Evolutionary conservation across 2,329 filamentous ascomycete genomes (phyloP), one percentile per base, ranked within the genome.

Genomic region (Cercospora nicotianae): DNA sequence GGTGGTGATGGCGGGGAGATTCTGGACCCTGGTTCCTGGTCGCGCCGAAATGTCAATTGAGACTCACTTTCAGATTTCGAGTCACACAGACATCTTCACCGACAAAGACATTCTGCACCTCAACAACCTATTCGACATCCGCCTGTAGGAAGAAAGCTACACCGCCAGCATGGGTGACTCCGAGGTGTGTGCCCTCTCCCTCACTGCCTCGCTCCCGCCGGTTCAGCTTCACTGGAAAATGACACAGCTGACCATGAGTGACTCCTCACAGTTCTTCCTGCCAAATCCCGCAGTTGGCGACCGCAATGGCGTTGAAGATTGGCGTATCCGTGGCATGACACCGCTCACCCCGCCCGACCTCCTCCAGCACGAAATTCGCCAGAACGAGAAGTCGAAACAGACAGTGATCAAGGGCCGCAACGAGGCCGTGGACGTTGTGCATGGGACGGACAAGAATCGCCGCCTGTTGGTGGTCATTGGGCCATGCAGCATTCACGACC

Each of bases 401-500:
- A 88, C 87, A 5, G 88, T 90, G 39, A 80, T 89, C 55, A 77
- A 82, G 63, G 87, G 84, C 36, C 87, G 89, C 73, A 83, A 86
- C 66, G 87, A 90, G 74, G 82, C 87, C 48, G 86, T 86, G 69
- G 84, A 85, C 12, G 82, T 90, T 71, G 86, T 90, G 31, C 86
- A 88, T 71, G 86, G 87, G 76, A 83, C 79, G 67, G 85, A 89
- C 75, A 78, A 81, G 45, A 82, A 84, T 73, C 81, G 86, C 76
- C 83, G 89, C 66, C 79, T 92, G 60, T 83, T 92, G 62, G 90
- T 99, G 72, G 90, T 98, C 77, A 89, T 98, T 71, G 95, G 95
- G 1, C 95, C 95, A 28, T 99, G 95, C 86, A 97, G 93, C 26
- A 97, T 99, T 80, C 95, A 99, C 84, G 95, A 99, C 79, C 94